Base-by-base conservation (phyloP, 805 yeast genomes). In the Candida sithepensis region DNA sequence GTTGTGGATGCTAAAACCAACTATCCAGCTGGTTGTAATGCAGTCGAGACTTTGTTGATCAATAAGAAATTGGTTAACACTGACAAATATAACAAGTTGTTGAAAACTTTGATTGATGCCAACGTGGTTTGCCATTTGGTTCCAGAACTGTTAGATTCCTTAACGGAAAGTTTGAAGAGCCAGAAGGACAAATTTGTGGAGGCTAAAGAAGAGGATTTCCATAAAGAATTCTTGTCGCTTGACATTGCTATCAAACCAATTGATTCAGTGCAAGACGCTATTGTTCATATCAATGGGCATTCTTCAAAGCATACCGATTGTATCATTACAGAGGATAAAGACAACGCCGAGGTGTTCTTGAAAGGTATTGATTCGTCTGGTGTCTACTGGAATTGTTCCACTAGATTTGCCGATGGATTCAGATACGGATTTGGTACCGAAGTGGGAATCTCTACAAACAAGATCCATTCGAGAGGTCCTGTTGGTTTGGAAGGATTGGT, bases 11-110 rank as follows among this genome's bases (percentile, higher is more conserved):
- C 97, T 4, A 94, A 94, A 68, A 89, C 97, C 0, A 91, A 90
- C 66, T 94, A 94, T 64, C 97, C 98, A 42, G 99, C 99, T 12
- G 99, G 96, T n/a, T 94, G 99, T 68, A 94, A 94, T 65, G 97
- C 99, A 7, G 92, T 81, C 46, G 99, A 94, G 67, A 88, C 94
- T 30, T 67, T 94, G 26, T 74, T 94, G 47, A 68, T 95, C 41
- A 77, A 85, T 65, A 68, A 73, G 43, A 61, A 56, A 49, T 64
- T 64, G 55, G 52, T 72, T 2, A 51, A 64, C 2, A 49, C 46
- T n/a, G 44, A 43, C 12, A 30, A 39, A 18, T 56, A 54, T 44
- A 42, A 42, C 16, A 46, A 51, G 14, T 42, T 68, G 4, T 37
- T 67, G 14, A 46, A 56, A 38, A 66, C 75, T 0, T 71, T 92